Base-by-base conservation (phyloP, 139 green algal species). In the Chlamydomonas asymmetrica region DNA sequence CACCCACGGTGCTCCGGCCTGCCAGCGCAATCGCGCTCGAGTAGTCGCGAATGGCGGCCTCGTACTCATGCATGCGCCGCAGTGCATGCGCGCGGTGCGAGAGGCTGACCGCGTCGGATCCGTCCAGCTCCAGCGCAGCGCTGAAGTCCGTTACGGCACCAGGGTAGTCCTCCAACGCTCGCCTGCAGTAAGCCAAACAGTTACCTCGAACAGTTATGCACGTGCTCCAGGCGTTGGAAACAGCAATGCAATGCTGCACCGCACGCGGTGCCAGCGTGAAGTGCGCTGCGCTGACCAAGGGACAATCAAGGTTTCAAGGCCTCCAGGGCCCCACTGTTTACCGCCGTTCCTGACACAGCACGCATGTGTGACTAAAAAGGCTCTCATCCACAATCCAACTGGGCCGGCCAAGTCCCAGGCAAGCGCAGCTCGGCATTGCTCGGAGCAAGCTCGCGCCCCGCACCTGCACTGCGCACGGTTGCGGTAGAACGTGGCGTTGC, bases 21-120 rank as follows among this genome's bases (percentile, higher is more conserved):
- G 5, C 66, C 43, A 18, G 39, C 66, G 4, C 5, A 10, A 9
- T 29, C 69, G 69, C 71, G 59, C 43, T 35, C 3, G 65, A 80
- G 76, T 95, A 96, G 80, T 97, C 92, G 2, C 73, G 73, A 16
- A 86, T 84, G 13, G 91, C 92, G 16, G 66, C 73, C 40, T 85
- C 79, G 68, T 86, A 94, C 40, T 85, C 79, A 22, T 89, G 80
- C 56, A 95, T 57, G 79, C 93, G 92, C 34, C 92, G 78, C 63
- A 87, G 62, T 52, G 52, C 74, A 63, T 78, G 74, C 39, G 67
- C 74, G 34, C 80, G 67, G 37, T 74, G 72, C 5, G 60, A 65
- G 56, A 66, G 76, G 48, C 60, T 79, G 41, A 77, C 39, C 23
- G 63, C 61, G 35, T 85, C 78, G 3, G 10, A 8, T 54, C 66